Percentiles rank a stretch among this genome's conserved stretches.
Conservation (phyloP, 805 yeast species). For the Ogataea zsoltii region DNA sequence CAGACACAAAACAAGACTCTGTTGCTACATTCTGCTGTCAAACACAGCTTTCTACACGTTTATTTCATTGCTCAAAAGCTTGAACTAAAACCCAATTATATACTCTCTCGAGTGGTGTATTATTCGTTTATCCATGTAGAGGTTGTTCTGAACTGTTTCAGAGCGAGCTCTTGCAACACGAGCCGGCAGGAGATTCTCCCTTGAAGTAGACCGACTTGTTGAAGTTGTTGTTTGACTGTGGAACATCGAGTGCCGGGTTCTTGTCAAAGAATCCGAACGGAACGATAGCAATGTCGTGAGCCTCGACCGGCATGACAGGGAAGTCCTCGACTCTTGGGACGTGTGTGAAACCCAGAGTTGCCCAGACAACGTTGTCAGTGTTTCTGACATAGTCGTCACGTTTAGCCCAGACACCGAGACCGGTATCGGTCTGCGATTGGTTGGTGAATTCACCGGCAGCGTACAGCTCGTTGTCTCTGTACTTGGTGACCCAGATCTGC, state of each 20-base stretch:
- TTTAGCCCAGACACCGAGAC: constrained; percentile 70
- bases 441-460: constrained; percentile 89
- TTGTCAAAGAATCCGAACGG: constrained; percentile 76
- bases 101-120: too few species aligned
- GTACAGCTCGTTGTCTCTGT: constrained; percentile 66
- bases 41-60: too few species aligned
- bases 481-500: constrained; percentile 81
- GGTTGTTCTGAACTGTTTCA: too few species aligned
- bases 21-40: too few species aligned
- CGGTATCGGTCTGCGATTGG: constrained; percentile 71
- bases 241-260: constrained; percentile 78
- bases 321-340: constrained; percentile 83
- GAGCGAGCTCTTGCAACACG: constrained; percentile 39
- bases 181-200: constrained; percentile 22
- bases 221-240: constrained; percentile 65
- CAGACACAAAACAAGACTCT: too few species aligned
- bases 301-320: constrained; percentile 89
- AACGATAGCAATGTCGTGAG: constrained; percentile 62
- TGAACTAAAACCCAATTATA: too few species aligned
- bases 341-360: constrained; percentile 79
- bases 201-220: constrained; percentile 56
- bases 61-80: too few species aligned
- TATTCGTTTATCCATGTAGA: not conserved
- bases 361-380: constrained; percentile 78
- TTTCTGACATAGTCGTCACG: constrained; percentile 69